Percentiles rank a stretch among this genome's conserved stretches.
Evolutionary conservation across 148 eudicot genomes (phyloP).

Genomic region (Limonium bicolor): DNA sequence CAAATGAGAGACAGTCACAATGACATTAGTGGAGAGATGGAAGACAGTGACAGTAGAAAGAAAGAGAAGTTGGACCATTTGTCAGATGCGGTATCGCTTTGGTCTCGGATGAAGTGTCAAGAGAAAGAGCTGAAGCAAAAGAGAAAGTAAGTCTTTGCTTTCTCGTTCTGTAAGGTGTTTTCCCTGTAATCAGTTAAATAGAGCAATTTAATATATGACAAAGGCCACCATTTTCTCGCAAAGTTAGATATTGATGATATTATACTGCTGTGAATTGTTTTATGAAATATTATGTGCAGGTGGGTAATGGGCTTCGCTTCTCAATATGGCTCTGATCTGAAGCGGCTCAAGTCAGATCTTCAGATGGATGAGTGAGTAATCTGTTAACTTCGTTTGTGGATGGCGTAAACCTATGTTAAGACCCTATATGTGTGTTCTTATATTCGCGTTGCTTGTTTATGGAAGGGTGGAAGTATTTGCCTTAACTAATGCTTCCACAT

Average conservation of each 20-base stretch:
- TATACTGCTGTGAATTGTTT: too few species aligned
- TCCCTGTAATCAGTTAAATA: not conserved
- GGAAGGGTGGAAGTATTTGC: not conserved
- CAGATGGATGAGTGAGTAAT: not conserved
- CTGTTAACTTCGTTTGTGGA: too few species aligned
- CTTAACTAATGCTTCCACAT: not conserved
- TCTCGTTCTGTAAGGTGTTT: not conserved
- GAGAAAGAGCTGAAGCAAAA: not conserved
- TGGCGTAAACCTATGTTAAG: too few species aligned
- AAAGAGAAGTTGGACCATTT: too few species aligned
- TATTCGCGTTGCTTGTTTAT: too few species aligned
- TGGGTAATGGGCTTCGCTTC: constrained; percentile 1
- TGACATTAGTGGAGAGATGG: too few species aligned
- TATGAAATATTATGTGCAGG: not conserved
- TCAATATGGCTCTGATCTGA: not conserved
- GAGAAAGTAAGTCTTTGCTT: constrained; percentile 1
- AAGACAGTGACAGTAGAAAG: too few species aligned
- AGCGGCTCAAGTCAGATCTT: not conserved
- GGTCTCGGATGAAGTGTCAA: not conserved
- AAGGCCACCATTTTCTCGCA: too few species aligned
- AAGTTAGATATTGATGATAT: too few species aligned
- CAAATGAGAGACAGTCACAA: too few species aligned
- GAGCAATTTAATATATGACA: not conserved
- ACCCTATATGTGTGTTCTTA: too few species aligned
- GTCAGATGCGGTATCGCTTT: not conserved